phyloP scores from a whole-genome alignment of 192 early-diverging fungal genomes.

The Gryganskiella cystojenkinii region DNA sequence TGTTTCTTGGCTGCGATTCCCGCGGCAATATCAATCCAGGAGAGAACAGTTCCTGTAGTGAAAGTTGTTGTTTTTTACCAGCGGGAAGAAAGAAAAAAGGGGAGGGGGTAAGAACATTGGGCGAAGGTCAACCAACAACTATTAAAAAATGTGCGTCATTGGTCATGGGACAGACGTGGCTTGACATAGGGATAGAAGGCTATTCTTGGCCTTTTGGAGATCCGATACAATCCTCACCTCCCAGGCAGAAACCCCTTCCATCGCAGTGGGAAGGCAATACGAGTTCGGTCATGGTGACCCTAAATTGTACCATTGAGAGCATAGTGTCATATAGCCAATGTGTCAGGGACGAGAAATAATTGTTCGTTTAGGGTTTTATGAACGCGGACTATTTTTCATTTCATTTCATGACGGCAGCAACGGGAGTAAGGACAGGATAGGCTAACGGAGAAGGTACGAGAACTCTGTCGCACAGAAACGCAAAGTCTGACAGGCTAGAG shows the following conservation, averaged over 20 bases:
- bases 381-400: neutral
- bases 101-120: neutral
- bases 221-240: conserved; percentile 33
- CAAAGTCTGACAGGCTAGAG: no score
- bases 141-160: neutral
- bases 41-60: conserved; percentile 56
- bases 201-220: neutral
- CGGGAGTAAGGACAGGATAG: no score
- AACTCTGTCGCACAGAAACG: no score
- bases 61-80: neutral
- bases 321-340: no score
- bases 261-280: conserved; percentile 61
- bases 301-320: no score
- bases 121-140: neutral
- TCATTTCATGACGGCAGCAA: neutral
- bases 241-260: conserved; percentile 61
- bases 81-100: neutral
- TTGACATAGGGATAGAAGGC: no score
- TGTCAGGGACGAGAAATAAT: neutral
- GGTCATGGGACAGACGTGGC: neutral
- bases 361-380: neutral
- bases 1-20: conserved; percentile 73
- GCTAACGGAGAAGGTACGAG: no score
- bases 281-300: conserved; percentile 70
- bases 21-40: conserved; percentile 76